Evolutionary conservation across 2,329 filamentous ascomycete genomes (phyloP).

Genomic region (Penicillium sp.): DNA sequence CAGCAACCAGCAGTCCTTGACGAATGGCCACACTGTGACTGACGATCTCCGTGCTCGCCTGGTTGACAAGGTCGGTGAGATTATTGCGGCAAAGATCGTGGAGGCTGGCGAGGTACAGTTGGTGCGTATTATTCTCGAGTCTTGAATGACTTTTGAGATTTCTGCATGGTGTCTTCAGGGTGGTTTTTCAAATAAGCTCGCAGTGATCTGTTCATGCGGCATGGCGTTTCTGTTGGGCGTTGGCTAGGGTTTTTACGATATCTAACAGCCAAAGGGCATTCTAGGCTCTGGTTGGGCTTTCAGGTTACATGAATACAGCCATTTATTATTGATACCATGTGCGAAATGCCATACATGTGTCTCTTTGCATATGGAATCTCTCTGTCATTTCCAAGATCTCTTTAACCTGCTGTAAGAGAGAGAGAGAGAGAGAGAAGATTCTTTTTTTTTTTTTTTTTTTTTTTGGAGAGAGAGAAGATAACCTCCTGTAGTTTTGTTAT

Average conservation of each 20-base stretch:
- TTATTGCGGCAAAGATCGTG: conserved; percentile 42
- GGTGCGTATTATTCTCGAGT: conserved; percentile 39
- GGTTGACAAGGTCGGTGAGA: conserved; percentile 40
- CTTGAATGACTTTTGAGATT: conserved; percentile 14
- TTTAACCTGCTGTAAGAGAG: too few relatives aligned
- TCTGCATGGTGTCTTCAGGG: not conserved
- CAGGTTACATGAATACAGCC: not conserved
- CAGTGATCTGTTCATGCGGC: conserved; percentile 3
- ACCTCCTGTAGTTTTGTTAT: too few relatives aligned
- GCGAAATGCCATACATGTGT: not conserved
- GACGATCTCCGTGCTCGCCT: conserved; percentile 40
- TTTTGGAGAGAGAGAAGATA: too few relatives aligned
- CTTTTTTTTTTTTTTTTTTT: too few relatives aligned
- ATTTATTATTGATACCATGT: not conserved
- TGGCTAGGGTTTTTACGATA: conserved; percentile 6
- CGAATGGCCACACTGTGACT: conserved; percentile 41
- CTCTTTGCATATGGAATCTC: not conserved
- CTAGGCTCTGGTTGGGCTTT: not conserved
- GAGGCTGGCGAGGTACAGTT: conserved; percentile 42
- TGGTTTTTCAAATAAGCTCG: not conserved
- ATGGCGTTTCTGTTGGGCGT: conserved; percentile 19
- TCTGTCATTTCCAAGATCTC: not conserved
- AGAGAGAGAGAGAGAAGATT: too few relatives aligned
- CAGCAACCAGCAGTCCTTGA: conserved; percentile 40
- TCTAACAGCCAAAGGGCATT: conserved; percentile 1